These are phyloP conservation scores for Globisporangium carolinianum DNA, from an alignment of 352 stramenopile species.

Conservation along the genomic window DNA sequence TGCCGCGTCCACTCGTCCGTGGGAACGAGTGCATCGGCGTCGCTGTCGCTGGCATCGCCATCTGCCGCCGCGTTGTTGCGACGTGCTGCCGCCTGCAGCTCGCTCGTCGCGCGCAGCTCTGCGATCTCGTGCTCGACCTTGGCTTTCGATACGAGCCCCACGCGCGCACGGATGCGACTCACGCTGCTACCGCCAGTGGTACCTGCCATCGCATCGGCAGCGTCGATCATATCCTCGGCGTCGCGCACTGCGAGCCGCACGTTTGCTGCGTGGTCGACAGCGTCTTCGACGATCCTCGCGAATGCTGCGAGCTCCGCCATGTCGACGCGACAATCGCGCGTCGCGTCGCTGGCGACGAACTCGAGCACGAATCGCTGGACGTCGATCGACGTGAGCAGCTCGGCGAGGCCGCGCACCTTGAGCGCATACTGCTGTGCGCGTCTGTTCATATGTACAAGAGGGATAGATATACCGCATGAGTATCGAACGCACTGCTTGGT, in stretches of 20 bases:
- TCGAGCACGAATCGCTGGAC: slow-evolving; percentile 59
- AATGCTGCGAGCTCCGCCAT: slow-evolving; percentile 44
- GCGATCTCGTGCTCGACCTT: slow-evolving; percentile 48
- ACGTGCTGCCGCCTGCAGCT: slow-evolving; percentile 19
- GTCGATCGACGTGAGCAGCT: slow-evolving; percentile 29
- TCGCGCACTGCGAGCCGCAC: slow-evolving; percentile 44
- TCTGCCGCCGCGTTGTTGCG: slow-evolving; percentile 10
- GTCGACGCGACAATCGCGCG: slow-evolving; percentile 19
- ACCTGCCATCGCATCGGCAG: slow-evolving; percentile 8
- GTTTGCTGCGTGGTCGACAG: slow-evolving; percentile 31
- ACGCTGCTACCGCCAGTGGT: slow-evolving; percentile 2
- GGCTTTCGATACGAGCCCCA: slow-evolving; percentile 51
- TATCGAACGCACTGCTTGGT: no score
- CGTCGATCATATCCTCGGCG: slow-evolving; percentile 52
- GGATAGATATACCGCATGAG: background rate
- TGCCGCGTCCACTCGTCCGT: slow-evolving; percentile 68
- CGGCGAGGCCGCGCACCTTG: slow-evolving; percentile 36
- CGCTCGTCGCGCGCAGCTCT: slow-evolving; percentile 29
- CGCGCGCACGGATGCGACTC: slow-evolving; percentile 28
- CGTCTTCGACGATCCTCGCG: slow-evolving; percentile 48
- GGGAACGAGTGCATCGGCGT: slow-evolving; percentile 14
- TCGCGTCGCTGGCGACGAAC: slow-evolving; percentile 28
- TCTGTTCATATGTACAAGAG: slow-evolving; percentile 8
- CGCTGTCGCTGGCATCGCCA: background rate
- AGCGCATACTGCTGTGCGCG: slow-evolving; percentile 29